phyloP scores from a whole-genome alignment of 768 basidiomycete genomes.

The Lentinula edodes region DNA sequence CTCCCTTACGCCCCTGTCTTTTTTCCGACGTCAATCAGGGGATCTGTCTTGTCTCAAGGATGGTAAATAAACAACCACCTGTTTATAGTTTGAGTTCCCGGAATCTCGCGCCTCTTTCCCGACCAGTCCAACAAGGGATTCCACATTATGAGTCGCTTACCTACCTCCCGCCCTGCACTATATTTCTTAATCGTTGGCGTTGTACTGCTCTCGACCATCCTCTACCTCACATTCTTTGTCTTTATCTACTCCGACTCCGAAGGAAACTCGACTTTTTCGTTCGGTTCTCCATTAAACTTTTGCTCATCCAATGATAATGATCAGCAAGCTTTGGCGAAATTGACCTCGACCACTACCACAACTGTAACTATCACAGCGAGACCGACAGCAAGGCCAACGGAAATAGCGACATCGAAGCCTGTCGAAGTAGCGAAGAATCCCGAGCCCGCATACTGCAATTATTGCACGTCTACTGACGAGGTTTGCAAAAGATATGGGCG shows the following conservation, averaged over 20 bases:
- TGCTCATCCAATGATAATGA: neutral
- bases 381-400: neutral
- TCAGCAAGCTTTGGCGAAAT: too few species aligned
- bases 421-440: neutral
- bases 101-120: too few species aligned
- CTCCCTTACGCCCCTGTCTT: too few species aligned
- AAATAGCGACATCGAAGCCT: too few species aligned
- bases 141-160: neutral
- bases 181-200: neutral
- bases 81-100: too few species aligned
- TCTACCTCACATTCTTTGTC: neutral
- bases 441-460: neutral
- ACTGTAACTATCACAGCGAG: neutral
- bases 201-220: neutral
- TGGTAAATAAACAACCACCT: too few species aligned
- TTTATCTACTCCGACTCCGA: neutral
- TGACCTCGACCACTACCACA: neutral
- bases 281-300: neutral
- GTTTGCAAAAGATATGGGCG: neutral
- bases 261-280: neutral
- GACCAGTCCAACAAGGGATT: too few species aligned
- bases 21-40: too few species aligned
- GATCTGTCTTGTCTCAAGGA: too few species aligned
- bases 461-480: neutral
- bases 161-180: neutral